These are phyloP conservation scores for Globisporangium viniferum DNA, from an alignment of 352 stramenopile genomes.

Conservation along the genomic window DNA sequence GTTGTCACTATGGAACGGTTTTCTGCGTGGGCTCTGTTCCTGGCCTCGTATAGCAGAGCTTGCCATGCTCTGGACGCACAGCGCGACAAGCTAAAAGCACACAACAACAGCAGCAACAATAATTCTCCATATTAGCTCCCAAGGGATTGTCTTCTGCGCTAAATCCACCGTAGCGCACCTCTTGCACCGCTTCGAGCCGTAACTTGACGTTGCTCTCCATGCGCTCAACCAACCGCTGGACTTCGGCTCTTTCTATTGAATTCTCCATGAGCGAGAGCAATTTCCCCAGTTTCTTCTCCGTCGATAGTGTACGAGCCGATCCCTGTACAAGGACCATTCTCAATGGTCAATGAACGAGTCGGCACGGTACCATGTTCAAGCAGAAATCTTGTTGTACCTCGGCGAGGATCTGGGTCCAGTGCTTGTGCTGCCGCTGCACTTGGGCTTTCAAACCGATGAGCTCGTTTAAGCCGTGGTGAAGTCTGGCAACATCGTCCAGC, in stretches of 20 bases:
- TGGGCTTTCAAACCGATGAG: constrained; percentile 27
- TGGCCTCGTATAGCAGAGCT: not conserved
- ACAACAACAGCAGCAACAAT: not conserved
- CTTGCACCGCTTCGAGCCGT: constrained; percentile 48
- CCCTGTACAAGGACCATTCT: constrained; percentile 17
- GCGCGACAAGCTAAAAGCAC: constrained; percentile 28
- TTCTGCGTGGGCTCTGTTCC: not conserved
- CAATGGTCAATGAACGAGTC: not conserved
- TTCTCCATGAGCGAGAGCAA: constrained; percentile 35
- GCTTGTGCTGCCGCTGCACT: constrained; percentile 32
- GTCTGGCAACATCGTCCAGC: constrained; percentile 24
- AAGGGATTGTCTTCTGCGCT: not conserved
- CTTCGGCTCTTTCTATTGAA: constrained; percentile 29
- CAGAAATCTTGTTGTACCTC: constrained; percentile 28
- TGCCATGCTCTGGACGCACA: constrained; percentile 29
- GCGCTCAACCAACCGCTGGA: constrained; percentile 36
- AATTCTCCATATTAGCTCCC: not conserved
- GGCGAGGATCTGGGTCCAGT: constrained; percentile 14
- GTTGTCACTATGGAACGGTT: not conserved
- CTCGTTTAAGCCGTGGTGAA: constrained; percentile 31
- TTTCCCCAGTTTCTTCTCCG: constrained; percentile 39
- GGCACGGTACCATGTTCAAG: not conserved
- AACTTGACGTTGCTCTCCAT: constrained; percentile 45
- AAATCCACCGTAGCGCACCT: constrained; percentile 33
- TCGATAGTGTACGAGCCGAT: constrained; percentile 21